A percentile compares a stretch with the other conserved stretches of the same genome.
phyloP scores from a whole-genome alignment of 306 rosid genomes.

The Oemleria cerasiformis region DNA sequence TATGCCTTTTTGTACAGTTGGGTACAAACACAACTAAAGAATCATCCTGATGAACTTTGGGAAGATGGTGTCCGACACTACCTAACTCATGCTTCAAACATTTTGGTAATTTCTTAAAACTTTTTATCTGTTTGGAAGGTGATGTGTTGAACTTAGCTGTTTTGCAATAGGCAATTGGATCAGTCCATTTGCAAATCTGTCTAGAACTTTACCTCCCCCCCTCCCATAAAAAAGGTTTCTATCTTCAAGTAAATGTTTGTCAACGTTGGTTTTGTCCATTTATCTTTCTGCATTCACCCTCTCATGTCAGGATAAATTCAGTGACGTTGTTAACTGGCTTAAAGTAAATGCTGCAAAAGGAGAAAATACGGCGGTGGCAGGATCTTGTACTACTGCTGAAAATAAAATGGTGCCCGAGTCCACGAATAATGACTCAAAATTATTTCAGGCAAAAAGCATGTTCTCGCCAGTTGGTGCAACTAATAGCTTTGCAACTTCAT shows the following conservation, averaged over 20 bases:
- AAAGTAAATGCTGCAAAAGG: constrained; percentile 63
- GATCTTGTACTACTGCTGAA: constrained; percentile 36
- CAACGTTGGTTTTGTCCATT: constrained; percentile 9
- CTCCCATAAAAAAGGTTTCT: not conserved
- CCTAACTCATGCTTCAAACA: constrained; percentile 74
- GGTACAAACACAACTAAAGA: constrained; percentile 82
- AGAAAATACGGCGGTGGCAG: constrained; percentile 40
- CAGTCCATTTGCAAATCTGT: not conserved
- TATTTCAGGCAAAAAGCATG: constrained; percentile 46
- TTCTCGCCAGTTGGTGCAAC: constrained; percentile 42
- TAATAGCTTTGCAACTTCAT: constrained; percentile 35
- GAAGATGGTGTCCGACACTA: constrained; percentile 92
- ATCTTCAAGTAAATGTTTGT: not conserved
- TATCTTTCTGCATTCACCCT: constrained; percentile 13
- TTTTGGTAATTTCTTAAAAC: constrained; percentile 57
- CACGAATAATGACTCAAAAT: constrained; percentile 39
- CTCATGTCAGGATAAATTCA: constrained; percentile 73
- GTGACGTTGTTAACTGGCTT: constrained; percentile 90
- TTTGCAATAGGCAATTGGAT: not conserved
- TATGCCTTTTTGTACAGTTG: constrained; percentile 54
- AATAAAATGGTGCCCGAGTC: constrained; percentile 44
- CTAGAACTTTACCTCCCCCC: no score
- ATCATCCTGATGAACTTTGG: constrained; percentile 98
- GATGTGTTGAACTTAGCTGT: not conserved
- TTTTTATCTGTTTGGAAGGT: constrained; percentile 12